phyloP scores from a whole-genome alignment of 2,329 filamentous ascomycete genomes.

The Trichoderma endophyticum region DNA sequence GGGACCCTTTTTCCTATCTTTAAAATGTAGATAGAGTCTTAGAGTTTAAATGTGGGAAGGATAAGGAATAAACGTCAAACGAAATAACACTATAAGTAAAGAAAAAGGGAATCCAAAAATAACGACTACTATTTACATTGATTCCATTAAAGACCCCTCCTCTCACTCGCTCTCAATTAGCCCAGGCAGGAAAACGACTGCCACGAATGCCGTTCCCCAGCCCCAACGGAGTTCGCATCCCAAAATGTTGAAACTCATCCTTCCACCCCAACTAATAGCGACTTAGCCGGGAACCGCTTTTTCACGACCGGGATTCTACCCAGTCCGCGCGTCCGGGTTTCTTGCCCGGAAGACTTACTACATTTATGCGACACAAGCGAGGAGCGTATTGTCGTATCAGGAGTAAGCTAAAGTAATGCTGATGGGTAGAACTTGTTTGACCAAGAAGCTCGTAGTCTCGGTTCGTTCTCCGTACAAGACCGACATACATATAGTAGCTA shows the following conservation, averaged over 20 bases:
- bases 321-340: neutral
- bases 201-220: neutral
- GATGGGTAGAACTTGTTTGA: neutral
- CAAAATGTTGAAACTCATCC: neutral
- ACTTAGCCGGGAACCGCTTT: neutral
- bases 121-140: neutral
- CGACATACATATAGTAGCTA: too few relatives aligned
- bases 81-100: neutral
- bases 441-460: neutral
- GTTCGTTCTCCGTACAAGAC: too few relatives aligned
- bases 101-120: neutral
- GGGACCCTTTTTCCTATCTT: neutral
- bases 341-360: neutral
- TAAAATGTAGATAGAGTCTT: neutral
- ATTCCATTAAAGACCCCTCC: neutral
- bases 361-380: neutral
- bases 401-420: neutral
- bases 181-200: neutral
- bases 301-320: neutral
- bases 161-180: neutral
- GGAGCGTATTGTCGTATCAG: neutral
- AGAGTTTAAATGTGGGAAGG: neutral
- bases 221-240: neutral
- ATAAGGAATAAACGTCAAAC: neutral
- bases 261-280: neutral